phyloP scores from a whole-genome alignment of 2,329 filamentous ascomycete species.

The Nakataea oryzae region DNA sequence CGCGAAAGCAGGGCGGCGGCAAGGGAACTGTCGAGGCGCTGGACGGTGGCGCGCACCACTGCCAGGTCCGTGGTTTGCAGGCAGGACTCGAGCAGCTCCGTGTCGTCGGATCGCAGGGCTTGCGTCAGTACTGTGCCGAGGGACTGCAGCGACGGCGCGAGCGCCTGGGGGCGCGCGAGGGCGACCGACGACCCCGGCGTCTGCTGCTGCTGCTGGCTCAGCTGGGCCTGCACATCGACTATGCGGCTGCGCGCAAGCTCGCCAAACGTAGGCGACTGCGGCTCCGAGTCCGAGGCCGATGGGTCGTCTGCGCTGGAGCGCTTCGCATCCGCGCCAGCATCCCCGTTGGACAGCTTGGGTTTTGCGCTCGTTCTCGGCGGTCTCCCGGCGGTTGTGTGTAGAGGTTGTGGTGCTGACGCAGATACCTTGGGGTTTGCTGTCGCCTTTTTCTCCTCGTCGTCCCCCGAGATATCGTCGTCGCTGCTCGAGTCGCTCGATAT shows the following conservation, averaged over 20 bases:
- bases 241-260: slow-evolving; percentile 55
- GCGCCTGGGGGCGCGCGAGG: slow-evolving; percentile 27
- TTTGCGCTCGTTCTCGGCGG: background rate
- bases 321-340: slow-evolving; percentile 18
- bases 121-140: slow-evolving; percentile 89
- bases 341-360: slow-evolving; percentile 4
- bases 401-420: slow-evolving; percentile 3
- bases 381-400: background rate
- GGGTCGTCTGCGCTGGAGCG: slow-evolving; percentile 15
- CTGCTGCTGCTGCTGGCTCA: slow-evolving; percentile 12
- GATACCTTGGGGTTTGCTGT: slow-evolving; percentile 3
- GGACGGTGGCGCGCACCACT: slow-evolving; percentile 80
- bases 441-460: slow-evolving; percentile 16
- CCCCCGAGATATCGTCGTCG: slow-evolving; percentile 32
- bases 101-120: slow-evolving; percentile 85
- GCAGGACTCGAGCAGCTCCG: slow-evolving; percentile 81
- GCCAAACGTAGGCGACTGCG: slow-evolving; percentile 64
- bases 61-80: slow-evolving; percentile 67
- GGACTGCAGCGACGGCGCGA: slow-evolving; percentile 60
- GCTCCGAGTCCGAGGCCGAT: slow-evolving; percentile 31
- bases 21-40: slow-evolving; percentile 76
- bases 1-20: slow-evolving; percentile 71
- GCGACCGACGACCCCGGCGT: slow-evolving; percentile 17
- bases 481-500: slow-evolving; percentile 46
- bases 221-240: slow-evolving; percentile 2